These are phyloP conservation scores for Sphagnum magellanicum DNA, from an alignment of 228 moss, liverwort and hornwort genomes.

Conservation along the genomic window DNA sequence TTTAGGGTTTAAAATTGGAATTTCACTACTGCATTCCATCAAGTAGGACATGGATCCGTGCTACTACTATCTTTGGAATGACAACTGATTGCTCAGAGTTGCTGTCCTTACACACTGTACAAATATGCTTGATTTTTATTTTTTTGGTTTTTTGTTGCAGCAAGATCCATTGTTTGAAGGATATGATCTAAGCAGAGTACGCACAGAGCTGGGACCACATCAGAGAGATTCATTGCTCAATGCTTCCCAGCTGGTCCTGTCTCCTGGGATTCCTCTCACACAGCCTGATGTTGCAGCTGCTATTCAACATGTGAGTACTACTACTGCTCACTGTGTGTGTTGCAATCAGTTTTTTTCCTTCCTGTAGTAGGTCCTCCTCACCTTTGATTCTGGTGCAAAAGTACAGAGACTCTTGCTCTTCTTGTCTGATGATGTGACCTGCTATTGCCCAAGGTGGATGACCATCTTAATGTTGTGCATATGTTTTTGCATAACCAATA, in stretches of 20 bases:
- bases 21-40: too few species aligned
- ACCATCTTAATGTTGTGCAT: too few species aligned
- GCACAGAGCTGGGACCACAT: constrained; percentile 74
- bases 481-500: too few species aligned
- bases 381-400: neutral
- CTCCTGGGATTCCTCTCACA: constrained; percentile 77
- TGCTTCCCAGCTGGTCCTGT: constrained; percentile 75
- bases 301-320: constrained; percentile 65
- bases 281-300: constrained; percentile 69
- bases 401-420: neutral
- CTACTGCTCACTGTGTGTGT: neutral
- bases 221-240: constrained; percentile 49
- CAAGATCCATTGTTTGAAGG: constrained; percentile 51
- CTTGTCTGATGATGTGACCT: too few species aligned
- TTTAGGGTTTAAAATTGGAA: neutral
- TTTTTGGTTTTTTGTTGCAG: constrained; percentile 10
- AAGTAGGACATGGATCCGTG: too few species aligned
- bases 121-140: too few species aligned
- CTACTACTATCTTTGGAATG: too few species aligned
- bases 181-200: constrained; percentile 40
- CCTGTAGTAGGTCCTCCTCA: neutral
- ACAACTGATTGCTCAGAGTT: too few species aligned
- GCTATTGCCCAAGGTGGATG: too few species aligned
- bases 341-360: neutral
- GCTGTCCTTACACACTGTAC: too few species aligned